Evolutionary conservation across 2,329 filamentous ascomycete genomes (phyloP).

Genomic region (Fusarium pilosicola): DNA sequence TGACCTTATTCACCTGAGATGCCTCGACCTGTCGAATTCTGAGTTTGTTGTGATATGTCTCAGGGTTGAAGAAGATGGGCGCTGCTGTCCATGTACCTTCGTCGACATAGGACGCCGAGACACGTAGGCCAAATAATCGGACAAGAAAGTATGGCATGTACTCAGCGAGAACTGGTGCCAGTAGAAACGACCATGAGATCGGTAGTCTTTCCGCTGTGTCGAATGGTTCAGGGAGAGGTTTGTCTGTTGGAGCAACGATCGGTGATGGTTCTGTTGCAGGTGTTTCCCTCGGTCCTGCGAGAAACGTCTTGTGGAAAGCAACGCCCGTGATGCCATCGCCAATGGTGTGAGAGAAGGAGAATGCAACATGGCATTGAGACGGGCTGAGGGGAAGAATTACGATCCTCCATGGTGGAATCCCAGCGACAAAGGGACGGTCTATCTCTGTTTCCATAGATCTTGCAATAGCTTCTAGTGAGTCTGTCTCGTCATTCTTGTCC

Average conservation of each 20-base stretch:
- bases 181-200: slow-evolving; percentile 40
- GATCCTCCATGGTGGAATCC: slow-evolving; percentile 39
- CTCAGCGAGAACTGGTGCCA: slow-evolving; percentile 28
- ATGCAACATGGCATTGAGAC: slow-evolving; percentile 30
- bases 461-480: slow-evolving; percentile 12
- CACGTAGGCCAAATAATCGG: slow-evolving; percentile 24
- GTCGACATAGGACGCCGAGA: slow-evolving; percentile 17
- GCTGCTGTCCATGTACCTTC: slow-evolving; percentile 35
- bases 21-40: slow-evolving; percentile 28
- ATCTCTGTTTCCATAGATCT: slow-evolving; percentile 19
- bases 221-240: slow-evolving; percentile 26
- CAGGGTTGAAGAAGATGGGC: slow-evolving; percentile 19
- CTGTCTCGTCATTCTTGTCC: neutral
- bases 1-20: slow-evolving; percentile 7
- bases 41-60: slow-evolving; percentile 24
- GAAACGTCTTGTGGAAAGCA: slow-evolving; percentile 38
- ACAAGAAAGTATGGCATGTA: slow-evolving; percentile 31
- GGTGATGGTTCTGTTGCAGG: neutral
- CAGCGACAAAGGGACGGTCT: slow-evolving; percentile 27
- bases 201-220: slow-evolving; percentile 38
- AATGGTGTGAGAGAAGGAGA: slow-evolving; percentile 39
- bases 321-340: slow-evolving; percentile 38
- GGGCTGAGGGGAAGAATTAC: slow-evolving; percentile 21
- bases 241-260: slow-evolving; percentile 3
- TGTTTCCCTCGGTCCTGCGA: slow-evolving; percentile 9